Base-by-base conservation (phyloP, 2,329 filamentous ascomycete genomes). In the Sporothrix curviconia region DNA sequence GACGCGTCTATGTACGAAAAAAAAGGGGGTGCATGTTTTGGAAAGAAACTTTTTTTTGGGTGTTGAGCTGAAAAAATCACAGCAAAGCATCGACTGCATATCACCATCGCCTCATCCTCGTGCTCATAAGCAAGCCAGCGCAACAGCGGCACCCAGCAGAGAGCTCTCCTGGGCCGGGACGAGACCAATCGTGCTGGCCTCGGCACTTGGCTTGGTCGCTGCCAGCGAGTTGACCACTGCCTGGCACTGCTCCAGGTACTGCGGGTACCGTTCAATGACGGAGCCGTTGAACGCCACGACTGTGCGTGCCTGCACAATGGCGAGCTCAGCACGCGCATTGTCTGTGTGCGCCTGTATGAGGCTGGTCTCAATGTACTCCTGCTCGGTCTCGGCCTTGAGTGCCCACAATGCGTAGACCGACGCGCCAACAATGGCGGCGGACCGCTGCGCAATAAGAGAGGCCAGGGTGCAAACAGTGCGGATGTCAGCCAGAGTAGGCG, bases 251-350 rank as follows among this genome's bases (percentile, higher is more conserved):
- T 70, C 71, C 22, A 80, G 74, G 69, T 90, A 92, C 7, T 76
- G 74, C 0, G 89, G 87, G 66, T 92, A 92, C 64, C 86, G 85
- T 70, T 92, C 87, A 53, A 92, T 84, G 51, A 92, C 87, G 28
- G 85, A 87, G 44, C 89, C 89, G 66, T 90, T 91, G 71, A 86
- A 92, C 3, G 86, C 86, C n/a, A 92, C 82, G 2, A 81, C 78
- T 3, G 81, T 84, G 57, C 73, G 71, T 11, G 51, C 39, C 57
- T 73, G 71, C 34, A 63, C 56, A 7, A 67, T 60, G 25, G 68
- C 66, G 7, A 78, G 67, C 43, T 73, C 69, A 2, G 72, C 73
- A 61, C 80, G 79, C 6, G 76, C 74, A 59, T 81, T 78, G 0
- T 77, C 72, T 24, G 75, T 74, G 32, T 64, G 65, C 4, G 28